Conservation (phyloP, 148 eudicot genomes). For the Nyssa sinensis region DNA sequence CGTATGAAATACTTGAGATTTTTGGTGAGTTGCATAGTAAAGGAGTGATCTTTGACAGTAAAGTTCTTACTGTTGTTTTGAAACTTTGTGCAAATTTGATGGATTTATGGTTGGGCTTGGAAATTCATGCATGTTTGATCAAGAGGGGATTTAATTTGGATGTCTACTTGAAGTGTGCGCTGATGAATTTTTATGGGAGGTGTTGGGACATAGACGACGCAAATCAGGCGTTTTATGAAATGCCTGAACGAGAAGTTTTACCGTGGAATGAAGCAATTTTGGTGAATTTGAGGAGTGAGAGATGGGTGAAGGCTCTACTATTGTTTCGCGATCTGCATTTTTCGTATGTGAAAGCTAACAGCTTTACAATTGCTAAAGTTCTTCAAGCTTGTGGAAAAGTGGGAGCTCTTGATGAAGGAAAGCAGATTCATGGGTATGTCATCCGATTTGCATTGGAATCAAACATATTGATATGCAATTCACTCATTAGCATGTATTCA, state of each 20-base stretch:
- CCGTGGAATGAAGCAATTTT: constrained; percentile 54
- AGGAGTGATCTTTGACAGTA: constrained; percentile 46
- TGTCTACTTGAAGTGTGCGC: constrained; percentile 47
- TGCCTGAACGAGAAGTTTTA: constrained; percentile 23
- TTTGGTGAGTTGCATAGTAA: constrained; percentile 47
- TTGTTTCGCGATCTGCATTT: constrained; percentile 47
- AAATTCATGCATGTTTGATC: constrained; percentile 51
- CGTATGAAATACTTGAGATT: constrained; percentile 53
- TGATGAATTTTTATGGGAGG: constrained; percentile 63
- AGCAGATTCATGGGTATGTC: constrained; percentile 59
- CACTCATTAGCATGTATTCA: constrained; percentile 53
- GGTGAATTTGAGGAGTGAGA: constrained; percentile 38
- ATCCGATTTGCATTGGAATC: constrained; percentile 33
- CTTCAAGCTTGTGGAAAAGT: constrained; percentile 56
- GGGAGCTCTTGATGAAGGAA: constrained; percentile 44
- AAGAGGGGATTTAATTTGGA: constrained; percentile 58
- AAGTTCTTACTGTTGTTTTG: constrained; percentile 37
- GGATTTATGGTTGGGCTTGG: constrained; percentile 48
- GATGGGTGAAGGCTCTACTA: constrained; percentile 31
- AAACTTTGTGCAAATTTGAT: constrained; percentile 49
- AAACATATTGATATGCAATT: constrained; percentile 43
- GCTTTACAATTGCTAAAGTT: constrained; percentile 47
- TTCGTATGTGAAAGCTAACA: constrained; percentile 42
- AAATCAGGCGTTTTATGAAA: constrained; percentile 42
- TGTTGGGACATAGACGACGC: constrained; percentile 49